Evolutionary conservation across 768 basidiomycete genomes (phyloP), one percentile per base, ranked within the genome.

Genomic region (Tubosaeta brunneosetosa): DNA sequence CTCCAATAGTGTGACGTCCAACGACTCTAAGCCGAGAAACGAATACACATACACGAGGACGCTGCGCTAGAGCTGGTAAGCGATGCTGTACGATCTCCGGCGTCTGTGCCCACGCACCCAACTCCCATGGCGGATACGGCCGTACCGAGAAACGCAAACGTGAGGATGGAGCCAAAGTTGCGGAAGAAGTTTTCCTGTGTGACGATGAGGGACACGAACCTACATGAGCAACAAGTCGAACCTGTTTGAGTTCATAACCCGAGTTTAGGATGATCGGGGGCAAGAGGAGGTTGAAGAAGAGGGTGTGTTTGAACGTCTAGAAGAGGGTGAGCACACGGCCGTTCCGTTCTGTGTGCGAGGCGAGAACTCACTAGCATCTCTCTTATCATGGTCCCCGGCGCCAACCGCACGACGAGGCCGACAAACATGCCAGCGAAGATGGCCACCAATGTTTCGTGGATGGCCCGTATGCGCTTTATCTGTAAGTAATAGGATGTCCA

Each of bases 221-320:
- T 31, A 34, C 1, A 47, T 19, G 12, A 22, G 19, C 3, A 5
- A 29, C 47, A 44, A 29, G 11, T 63, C 82, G 54, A 51, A 86
- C 93, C 78, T 98, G 94, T 68, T 94, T 95, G 52, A 99, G 83
- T 71, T 97, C 94, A 67, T 97, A 99, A 6, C 97, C 97, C 2
- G 94, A 97, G 70, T 94, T 97, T 37, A 99, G 75, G 65, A 99
- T 99, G 67, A 99, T 99, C 1, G 97, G 97, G 6, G 95, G 97
- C 4, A 98, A 81, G n/a, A 99, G 77, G 19, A 98, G 78, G 70
- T 99, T 98, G 78, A 98, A 97, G 77, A 99, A 95, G 46, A 98
- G 77, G 3, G 95, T 97, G 65, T 95, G 92, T 68, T 90, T 91
- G 79, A 95, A 95, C 9, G 91, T 94, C 94, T 95, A 62, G 3